Conservation (phyloP, 768 basidiomycete species). For the Candolleomyces aberdarensis region DNA sequence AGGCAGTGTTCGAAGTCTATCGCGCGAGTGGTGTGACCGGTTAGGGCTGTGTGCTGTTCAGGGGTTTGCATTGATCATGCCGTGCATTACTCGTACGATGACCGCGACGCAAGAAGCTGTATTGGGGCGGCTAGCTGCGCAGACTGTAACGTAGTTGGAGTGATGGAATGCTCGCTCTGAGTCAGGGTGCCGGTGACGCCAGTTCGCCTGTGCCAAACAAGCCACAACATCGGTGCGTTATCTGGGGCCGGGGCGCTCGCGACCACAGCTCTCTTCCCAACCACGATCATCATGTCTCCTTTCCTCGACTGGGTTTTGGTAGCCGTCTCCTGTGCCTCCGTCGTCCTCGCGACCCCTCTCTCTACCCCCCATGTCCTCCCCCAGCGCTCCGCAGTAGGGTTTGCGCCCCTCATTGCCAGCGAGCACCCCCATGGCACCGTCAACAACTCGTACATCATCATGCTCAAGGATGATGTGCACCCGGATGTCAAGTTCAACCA, state of each 20-base stretch:
- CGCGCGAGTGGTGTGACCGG: too few species aligned
- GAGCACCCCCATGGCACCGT: constrained; percentile 69
- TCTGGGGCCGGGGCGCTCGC: constrained; percentile 1
- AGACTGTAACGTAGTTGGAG: not conserved
- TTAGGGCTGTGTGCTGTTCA: too few species aligned
- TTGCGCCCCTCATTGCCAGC: constrained; percentile 59
- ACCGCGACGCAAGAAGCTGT: not conserved
- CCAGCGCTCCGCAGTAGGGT: constrained; percentile 40
- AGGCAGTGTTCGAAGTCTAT: too few species aligned
- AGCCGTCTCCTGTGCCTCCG: constrained; percentile 36
- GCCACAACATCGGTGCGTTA: constrained; percentile 9
- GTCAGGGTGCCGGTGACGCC: not conserved
- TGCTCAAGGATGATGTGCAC: constrained; percentile 72
- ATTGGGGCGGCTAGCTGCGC: not conserved
- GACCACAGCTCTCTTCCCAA: constrained; percentile 2
- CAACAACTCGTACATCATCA: constrained; percentile 93
- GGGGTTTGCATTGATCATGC: not conserved
- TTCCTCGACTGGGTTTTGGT: constrained; percentile 41
- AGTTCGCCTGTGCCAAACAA: constrained; percentile 3
- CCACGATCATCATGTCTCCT: constrained; percentile 39
- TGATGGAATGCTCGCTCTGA: not conserved
- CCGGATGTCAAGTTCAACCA: constrained; percentile 65
- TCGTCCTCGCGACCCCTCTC: constrained; percentile 43
- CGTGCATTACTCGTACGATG: not conserved
- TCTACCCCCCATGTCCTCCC: constrained; percentile 39